Evolutionary conservation across 495 filamentous ascomycete genomes (phyloP).

Genomic region (Neurospora sp.): DNA sequence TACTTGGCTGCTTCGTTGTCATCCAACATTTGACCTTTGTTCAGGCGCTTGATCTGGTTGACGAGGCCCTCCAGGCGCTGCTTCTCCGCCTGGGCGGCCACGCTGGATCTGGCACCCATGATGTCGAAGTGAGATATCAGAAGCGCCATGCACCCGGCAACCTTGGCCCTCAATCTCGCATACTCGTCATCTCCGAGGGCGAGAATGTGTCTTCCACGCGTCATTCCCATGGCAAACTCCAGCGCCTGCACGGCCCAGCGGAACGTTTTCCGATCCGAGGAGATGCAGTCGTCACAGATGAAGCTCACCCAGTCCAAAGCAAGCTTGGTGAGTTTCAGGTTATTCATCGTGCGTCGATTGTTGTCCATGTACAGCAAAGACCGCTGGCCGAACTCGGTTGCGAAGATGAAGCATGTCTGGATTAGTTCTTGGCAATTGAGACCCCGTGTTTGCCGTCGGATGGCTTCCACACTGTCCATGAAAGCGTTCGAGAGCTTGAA

Average conservation of each 20-base stretch:
- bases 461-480: conserved; percentile 95
- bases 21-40: conserved; percentile 64
- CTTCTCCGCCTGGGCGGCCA: conserved; percentile 80
- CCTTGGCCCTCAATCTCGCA: conserved; percentile 67
- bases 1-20: conserved; percentile 73
- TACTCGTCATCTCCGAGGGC: conserved; percentile 82
- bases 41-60: conserved; percentile 62
- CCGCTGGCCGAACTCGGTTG: conserved; percentile 92
- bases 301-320: conserved; percentile 96
- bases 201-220: conserved; percentile 80
- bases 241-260: conserved; percentile 91
- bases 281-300: conserved; percentile 92
- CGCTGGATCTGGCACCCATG: conserved; percentile 86
- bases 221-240: conserved; percentile 97
- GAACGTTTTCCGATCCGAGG: conserved; percentile 92
- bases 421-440: conserved; percentile 91
- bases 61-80: conserved; percentile 62
- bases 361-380: conserved; percentile 88
- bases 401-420: conserved; percentile 98
- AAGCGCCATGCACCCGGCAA: conserved; percentile 94
- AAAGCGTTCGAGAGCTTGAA: conserved; percentile 98
- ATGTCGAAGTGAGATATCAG: conserved; percentile 98
- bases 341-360: conserved; percentile 91
- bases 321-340: conserved; percentile 82
- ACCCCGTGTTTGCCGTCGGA: conserved; percentile 71